phyloP scores from a whole-genome alignment of 2,329 filamentous ascomycete genomes.

The Verticillium longisporum region DNA sequence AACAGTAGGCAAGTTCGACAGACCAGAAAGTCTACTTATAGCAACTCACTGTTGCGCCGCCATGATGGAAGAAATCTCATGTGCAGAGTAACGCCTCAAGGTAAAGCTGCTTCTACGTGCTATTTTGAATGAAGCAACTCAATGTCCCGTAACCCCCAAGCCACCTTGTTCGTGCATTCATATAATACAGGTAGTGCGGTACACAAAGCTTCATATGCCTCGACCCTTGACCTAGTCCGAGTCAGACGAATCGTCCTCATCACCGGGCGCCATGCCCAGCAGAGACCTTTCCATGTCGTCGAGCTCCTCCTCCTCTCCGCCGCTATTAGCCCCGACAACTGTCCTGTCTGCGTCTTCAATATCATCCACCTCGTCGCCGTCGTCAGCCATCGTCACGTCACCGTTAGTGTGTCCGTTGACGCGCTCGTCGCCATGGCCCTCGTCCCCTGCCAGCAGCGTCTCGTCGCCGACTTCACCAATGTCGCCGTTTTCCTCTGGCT shows the following conservation, averaged over 20 bases:
- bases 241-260: constrained; percentile 7
- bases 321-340: constrained; percentile 7
- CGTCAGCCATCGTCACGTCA: constrained; percentile 44
- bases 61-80: too few species aligned
- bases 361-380: constrained; percentile 44
- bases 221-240: background rate
- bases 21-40: too few species aligned
- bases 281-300: constrained; percentile 24
- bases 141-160: background rate
- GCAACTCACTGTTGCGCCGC: too few species aligned
- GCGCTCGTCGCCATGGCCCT: constrained; percentile 13
- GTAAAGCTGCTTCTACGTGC: too few species aligned
- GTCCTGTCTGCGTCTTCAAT: constrained; percentile 27
- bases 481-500: constrained; percentile 7
- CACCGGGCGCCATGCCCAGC: constrained; percentile 7
- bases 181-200: background rate
- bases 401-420: constrained; percentile 30
- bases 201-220: background rate
- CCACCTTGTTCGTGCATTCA: background rate
- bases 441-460: constrained; percentile 8
- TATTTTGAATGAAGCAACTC: background rate
- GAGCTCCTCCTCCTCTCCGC: constrained; percentile 30
- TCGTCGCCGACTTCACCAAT: constrained; percentile 9
- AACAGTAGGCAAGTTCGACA: too few species aligned
- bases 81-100: too few species aligned